Percentiles rank a stretch among this genome's conserved stretches.
These are phyloP conservation scores for Malassezia sympodialis DNA, from an alignment of 1,284 basidiomycete genomes.

Conservation along the genomic window DNA sequence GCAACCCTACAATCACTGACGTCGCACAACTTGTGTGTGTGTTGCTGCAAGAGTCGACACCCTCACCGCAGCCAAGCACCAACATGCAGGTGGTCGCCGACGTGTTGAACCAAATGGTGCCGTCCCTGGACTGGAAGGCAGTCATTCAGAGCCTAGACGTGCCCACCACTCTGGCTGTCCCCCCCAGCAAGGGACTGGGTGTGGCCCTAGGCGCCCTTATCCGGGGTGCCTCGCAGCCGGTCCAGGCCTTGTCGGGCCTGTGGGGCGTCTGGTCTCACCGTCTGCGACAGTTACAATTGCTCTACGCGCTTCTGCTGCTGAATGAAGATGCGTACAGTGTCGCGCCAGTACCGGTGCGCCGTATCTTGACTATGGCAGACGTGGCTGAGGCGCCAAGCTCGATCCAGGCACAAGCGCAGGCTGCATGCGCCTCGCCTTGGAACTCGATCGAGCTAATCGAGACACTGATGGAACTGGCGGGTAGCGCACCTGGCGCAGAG, in stretches of 20 bases:
- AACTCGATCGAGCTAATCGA: conserved; percentile 85
- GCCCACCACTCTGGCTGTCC: neutral
- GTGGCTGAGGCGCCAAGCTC: conserved; percentile 53
- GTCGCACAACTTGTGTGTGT: conserved; percentile 34
- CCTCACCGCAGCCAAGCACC: conserved; percentile 11
- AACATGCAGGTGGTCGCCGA: neutral
- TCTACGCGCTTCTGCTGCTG: conserved; percentile 75
- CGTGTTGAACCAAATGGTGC: conserved; percentile 3
- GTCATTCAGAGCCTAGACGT: neutral
- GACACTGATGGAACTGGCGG: conserved; percentile 74
- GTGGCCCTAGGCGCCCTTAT: neutral
- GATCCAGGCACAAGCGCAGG: conserved; percentile 67
- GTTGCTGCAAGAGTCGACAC: conserved; percentile 24
- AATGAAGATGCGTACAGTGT: conserved; percentile 71
- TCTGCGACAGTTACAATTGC: conserved; percentile 71
- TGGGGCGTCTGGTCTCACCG: conserved; percentile 65
- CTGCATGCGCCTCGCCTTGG: conserved; percentile 70
- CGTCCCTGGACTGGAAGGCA: neutral
- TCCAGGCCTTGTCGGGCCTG: conserved; percentile 50
- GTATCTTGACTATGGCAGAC: conserved; percentile 29
- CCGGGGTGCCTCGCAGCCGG: neutral
- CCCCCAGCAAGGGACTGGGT: neutral
- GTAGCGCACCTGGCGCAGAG: conserved; percentile 60
- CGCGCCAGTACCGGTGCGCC: conserved; percentile 28
- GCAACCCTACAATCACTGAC: neutral